These are phyloP conservation scores for Inosperma sp. DNA, from an alignment of 768 basidiomycete species.

Conservation along the genomic window DNA sequence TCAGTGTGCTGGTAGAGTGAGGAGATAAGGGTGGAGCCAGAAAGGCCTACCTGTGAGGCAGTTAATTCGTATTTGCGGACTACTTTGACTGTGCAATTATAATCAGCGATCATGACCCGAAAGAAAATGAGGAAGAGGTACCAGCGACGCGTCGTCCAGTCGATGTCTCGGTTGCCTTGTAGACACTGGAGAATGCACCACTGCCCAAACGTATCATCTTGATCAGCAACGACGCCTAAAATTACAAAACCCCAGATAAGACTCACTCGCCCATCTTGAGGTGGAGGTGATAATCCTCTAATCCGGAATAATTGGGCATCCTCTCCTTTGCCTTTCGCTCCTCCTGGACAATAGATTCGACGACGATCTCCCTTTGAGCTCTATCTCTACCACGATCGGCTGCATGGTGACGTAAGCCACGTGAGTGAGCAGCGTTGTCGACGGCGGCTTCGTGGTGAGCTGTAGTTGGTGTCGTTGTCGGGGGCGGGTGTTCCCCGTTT, in stretches of 20 bases:
- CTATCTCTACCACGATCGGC: too few relatives aligned
- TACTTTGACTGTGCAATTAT: conserved; percentile 67
- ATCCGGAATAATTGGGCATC: conserved; percentile 83
- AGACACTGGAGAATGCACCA: conserved; percentile 98
- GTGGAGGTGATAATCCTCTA: conserved; percentile 71
- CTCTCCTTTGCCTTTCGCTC: conserved; percentile 67
- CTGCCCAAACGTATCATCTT: conserved; percentile 31
- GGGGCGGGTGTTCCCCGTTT: conserved; percentile 20
- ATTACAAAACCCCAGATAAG: conserved; percentile 7
- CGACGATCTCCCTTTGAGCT: conserved; percentile 38
- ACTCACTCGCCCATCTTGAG: conserved; percentile 95
- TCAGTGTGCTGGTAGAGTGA: conserved; percentile 3
- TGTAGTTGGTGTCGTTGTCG: conserved; percentile 25
- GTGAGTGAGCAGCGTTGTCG: conserved; percentile 20
- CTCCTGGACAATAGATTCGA: conserved; percentile 69
- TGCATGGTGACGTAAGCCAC: conserved; percentile 32
- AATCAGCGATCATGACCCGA: conserved; percentile 12
- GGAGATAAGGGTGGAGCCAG: conserved; percentile 22
- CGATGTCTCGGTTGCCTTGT: conserved; percentile 77
- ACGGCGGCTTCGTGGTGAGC: conserved; percentile 24
- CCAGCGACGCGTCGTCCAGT: conserved; percentile 82
- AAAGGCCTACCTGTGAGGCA: conserved; percentile 74
- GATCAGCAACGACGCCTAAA: conserved; percentile 16
- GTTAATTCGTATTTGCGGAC: conserved; percentile 93
- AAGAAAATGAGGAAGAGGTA: conserved; percentile 32